Base-by-base conservation (phyloP, 2,329 filamentous ascomycete genomes). In the Beauveria sp. region DNA sequence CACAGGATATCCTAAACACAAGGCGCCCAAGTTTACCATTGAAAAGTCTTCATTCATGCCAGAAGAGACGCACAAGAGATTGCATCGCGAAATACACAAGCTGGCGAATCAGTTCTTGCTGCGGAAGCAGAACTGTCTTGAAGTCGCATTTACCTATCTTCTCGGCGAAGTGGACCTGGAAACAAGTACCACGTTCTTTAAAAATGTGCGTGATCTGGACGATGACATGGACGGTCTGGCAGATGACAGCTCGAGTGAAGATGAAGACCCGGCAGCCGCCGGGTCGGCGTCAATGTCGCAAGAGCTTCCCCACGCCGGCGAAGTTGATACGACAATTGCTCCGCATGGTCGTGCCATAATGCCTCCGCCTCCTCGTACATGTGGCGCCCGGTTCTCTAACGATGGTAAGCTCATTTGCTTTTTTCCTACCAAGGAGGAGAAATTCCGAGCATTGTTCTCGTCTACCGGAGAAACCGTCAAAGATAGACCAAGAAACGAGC, bases 201-300 rank as follows among this genome's bases (percentile, higher is more conserved):
- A 84, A 64, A 84, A 84, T 64, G 83, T 87, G 12, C 80, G 85
- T 65, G 86, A 89, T 65, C 72, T 85, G 8, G 84, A 84, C 59
- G 80, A 84, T 67, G 79, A 80, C 52, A 68, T 83, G 6, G 82
- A 81, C 62, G 83, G 76, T 3, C 72, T 85, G 41, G 81, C 78
- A 34, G 89, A 90, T 61, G 91, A 94, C 65, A 93, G 90, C 66
- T 97, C 91, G 3, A 96, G 90, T 67, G 90, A 92, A 65, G 90
- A 92, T 24, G 77, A 77, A 51, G 77, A 80, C 26, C 80, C 82
- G 12, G 78, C 79, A 0, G 70, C 79, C 2, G 80, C 80, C 3
- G 80, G 79, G 20, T 83, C 80, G 9, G 80, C 79, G 14, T 80
- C 81, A 59, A 83, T 87, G 81, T 86, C 84, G 7, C 84, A 86